Evolutionary conservation across 202 grass and related monocot species (phyloP).

Genomic region (Carex arenaria): DNA sequence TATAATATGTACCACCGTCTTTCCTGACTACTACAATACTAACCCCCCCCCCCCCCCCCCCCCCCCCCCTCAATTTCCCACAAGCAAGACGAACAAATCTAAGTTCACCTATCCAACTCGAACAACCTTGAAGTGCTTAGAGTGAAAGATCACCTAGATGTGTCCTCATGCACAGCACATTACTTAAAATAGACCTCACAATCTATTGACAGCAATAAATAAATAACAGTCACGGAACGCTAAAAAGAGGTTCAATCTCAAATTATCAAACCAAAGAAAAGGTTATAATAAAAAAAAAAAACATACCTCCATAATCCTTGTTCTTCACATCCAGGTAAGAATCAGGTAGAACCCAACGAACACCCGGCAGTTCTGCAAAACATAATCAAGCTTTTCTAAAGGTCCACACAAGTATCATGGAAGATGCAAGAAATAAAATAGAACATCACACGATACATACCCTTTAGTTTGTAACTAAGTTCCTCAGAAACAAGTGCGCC

Average conservation of each 20-base stretch:
- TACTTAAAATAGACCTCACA: background rate
- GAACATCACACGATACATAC: conserved; percentile 18
- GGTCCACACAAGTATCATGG: background rate
- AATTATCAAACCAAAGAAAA: background rate
- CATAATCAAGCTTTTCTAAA: background rate
- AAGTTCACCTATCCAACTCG: background rate
- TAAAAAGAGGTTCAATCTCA: background rate
- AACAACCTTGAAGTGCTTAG: background rate
- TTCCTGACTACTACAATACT: background rate
- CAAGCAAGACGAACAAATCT: background rate
- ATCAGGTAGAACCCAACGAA: conserved; percentile 79
- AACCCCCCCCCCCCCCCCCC: background rate
- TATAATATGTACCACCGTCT: background rate
- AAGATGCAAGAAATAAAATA: background rate
- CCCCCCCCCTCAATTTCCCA: background rate
- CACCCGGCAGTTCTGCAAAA: conserved; percentile 48
- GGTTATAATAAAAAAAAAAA: background rate
- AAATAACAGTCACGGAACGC: background rate
- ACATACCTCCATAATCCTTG: conserved; percentile 72
- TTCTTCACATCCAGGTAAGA: conserved; percentile 71
- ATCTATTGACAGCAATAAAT: background rate
- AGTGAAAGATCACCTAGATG: background rate
- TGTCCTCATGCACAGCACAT: background rate
- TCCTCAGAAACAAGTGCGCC: conserved; percentile 70
- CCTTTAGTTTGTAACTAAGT: conserved; percentile 62